Evolutionary conservation across 2,329 filamentous ascomycete species (phyloP), one percentile per base, ranked within the genome.

Genomic region (Pseudogymnoascus pannorum): DNA sequence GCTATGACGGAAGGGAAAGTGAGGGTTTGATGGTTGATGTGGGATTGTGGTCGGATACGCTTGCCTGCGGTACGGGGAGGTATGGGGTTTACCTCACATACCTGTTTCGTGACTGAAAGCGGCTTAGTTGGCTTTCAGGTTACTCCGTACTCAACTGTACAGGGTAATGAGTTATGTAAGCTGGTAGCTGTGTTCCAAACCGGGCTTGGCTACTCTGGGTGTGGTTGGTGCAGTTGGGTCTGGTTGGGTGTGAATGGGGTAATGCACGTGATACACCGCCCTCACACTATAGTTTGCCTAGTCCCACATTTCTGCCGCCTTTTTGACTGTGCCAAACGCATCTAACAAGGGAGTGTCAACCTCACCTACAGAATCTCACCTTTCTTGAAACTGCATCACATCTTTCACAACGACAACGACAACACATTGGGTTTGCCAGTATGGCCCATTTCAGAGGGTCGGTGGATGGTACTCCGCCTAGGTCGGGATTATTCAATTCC

Each of bases 1-100:
- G 68, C 71, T 73, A 72, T 69, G 64, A 66, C 67, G 70, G 64
- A 65, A 65, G 64, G 68, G 57, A 58, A 35, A 36, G 31, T 58
- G 57, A 51, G 24, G 22, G 44, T 51, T 51, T 51, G 38, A 51
- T 51, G 44, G 44, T 24, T 22, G 44, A 51, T 51, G 44, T 51
- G 44, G 44, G 44, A 51, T 51, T 51, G 44, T 51, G 44, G 44
- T 51, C 44, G 44, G 44, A 51, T n/a, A 51, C 44, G 44, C 44
- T 51, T 51, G 44, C 44, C 24, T 44, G 44, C 44, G 44, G 44
- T 51, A 51, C 44, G 44, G 44, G 44, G 44, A 51, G 44, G 44
- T 51, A 51, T 51, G 44, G 44, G 44, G 44, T 51, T 51, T 51
- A 51, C 44, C 44, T 51, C 44, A 51, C 44, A 51, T 51, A 51